Evolutionary conservation across 2,329 filamentous ascomycete species (phyloP), one percentile per base, ranked within the genome.

Genomic region (Neocatenulostroma microsporum): DNA sequence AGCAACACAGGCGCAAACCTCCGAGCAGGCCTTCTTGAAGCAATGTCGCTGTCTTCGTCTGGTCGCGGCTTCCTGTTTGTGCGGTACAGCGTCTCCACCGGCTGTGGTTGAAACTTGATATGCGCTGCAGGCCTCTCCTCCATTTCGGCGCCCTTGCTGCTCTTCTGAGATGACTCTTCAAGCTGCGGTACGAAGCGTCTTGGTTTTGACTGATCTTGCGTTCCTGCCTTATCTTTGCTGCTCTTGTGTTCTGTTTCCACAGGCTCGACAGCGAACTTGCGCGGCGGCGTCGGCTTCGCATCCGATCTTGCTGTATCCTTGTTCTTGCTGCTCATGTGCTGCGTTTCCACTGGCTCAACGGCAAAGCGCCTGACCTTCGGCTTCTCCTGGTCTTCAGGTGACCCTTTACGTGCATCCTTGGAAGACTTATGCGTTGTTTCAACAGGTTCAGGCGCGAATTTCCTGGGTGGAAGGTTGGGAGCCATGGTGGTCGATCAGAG

Each of bases 1-100:
- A 94, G 80, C 37, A 94, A 68, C 52, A 89, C 81, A 10, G 86
- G 86, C 20, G 80, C 73, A 58, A 93, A 94, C 41, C 62, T 72
- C 27, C 69, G 65, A 3, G 55, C 43, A 9, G 55, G 37, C 26
- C 42, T 54, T 55, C 30, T 46, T 30, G 45, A 30, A 21, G 41
- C 34, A 23, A 24, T 36, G 28, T 50, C 30, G 11, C 34, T 38
- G 24, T 49, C 39, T 19, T 25, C 32, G 9, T 25, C 20, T 4
- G 17, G 13, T 21, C 18, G 35, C 15, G 42, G 30, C 30, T 42
- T 49, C 12, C 50, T 39, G 36, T 53, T 55, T n/a, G 46, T 46
- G 18, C 51, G 44, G 35, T 51, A 47, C 11, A 44, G 47, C 11
- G 53, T 57, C 36, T 59, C 57, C 8, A 59, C 46, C 6, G 55